phyloP scores from a whole-genome alignment of 495 filamentous ascomycete species.

The Neurospora tetrasperma region DNA sequence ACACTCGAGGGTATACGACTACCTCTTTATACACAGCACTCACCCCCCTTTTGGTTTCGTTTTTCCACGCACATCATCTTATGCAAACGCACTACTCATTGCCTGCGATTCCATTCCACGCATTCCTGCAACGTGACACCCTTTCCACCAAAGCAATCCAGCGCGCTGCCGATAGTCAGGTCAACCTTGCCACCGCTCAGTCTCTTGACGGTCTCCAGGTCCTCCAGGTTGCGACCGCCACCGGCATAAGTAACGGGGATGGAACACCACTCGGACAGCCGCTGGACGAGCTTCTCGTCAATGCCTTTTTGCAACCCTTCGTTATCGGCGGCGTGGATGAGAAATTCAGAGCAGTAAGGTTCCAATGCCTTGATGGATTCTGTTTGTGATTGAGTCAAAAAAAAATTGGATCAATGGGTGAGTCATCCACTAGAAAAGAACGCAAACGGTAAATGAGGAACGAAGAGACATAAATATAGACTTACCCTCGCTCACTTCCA shows the following conservation, averaged over 20 bases:
- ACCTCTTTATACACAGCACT: neutral
- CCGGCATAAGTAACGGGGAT: slow-evolving; percentile 95
- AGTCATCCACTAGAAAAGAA: neutral
- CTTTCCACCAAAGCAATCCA: slow-evolving; percentile 89
- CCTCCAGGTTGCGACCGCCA: slow-evolving; percentile 68
- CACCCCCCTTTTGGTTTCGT: neutral
- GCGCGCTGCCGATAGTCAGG: slow-evolving; percentile 87
- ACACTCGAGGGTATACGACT: neutral
- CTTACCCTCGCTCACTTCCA: slow-evolving; percentile 79
- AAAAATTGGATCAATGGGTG: neutral
- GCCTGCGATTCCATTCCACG: slow-evolving; percentile 66
- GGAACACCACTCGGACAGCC: slow-evolving; percentile 70
- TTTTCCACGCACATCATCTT: neutral
- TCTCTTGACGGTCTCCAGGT: slow-evolving; percentile 67
- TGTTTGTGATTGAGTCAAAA: slow-evolving; percentile 19
- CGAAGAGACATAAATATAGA: neutral
- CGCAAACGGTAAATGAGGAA: neutral
- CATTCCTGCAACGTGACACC: slow-evolving; percentile 82
- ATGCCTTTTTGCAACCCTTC: slow-evolving; percentile 87
- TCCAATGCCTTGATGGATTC: slow-evolving; percentile 72
- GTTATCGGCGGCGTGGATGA: slow-evolving; percentile 98
- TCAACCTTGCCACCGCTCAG: slow-evolving; percentile 77
- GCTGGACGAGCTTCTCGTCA: slow-evolving; percentile 71
- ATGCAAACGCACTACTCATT: slow-evolving; percentile 4
- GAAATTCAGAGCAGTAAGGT: slow-evolving; percentile 86